phyloP scores from a whole-genome alignment of 257 asterid species.

The Solanum sitiens region DNA sequence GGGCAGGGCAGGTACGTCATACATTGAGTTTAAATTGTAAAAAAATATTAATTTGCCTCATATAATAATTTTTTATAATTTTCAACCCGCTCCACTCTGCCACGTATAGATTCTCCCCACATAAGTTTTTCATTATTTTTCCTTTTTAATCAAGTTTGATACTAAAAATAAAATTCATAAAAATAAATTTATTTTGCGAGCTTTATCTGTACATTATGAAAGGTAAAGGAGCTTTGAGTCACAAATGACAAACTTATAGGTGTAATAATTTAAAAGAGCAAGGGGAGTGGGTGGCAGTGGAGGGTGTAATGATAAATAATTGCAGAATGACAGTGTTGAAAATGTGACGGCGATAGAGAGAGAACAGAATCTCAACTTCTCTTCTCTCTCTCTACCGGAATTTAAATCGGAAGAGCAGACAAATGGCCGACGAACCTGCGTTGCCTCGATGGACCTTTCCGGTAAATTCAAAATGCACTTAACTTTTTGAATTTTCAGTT shows the following conservation, averaged over 20 bases:
- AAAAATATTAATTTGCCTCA: too few species aligned
- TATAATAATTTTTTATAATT: too few species aligned
- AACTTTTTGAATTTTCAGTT: neutral
- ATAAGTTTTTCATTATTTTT: too few species aligned
- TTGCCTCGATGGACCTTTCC: constrained; percentile 93
- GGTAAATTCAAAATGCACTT: constrained; percentile 22
- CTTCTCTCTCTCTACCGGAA: neutral
- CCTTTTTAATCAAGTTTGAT: too few species aligned
- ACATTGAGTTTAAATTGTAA: too few species aligned
- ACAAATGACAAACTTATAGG: neutral
- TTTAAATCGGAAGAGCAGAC: neutral
- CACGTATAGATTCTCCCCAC: neutral
- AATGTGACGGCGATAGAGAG: neutral
- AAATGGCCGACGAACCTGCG: constrained; percentile 80
- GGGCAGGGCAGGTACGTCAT: neutral
- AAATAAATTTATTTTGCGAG: neutral
- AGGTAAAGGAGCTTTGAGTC: neutral
- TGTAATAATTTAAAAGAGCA: neutral
- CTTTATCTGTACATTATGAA: neutral
- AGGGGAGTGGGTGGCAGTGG: too few species aligned
- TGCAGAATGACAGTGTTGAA: neutral
- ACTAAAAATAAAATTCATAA: too few species aligned
- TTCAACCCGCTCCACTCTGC: neutral
- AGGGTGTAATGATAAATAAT: neutral
- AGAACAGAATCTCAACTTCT: neutral